Evolutionary conservation across 768 basidiomycete species (phyloP).

Genomic region (Phanerodontia chrysosporium): DNA sequence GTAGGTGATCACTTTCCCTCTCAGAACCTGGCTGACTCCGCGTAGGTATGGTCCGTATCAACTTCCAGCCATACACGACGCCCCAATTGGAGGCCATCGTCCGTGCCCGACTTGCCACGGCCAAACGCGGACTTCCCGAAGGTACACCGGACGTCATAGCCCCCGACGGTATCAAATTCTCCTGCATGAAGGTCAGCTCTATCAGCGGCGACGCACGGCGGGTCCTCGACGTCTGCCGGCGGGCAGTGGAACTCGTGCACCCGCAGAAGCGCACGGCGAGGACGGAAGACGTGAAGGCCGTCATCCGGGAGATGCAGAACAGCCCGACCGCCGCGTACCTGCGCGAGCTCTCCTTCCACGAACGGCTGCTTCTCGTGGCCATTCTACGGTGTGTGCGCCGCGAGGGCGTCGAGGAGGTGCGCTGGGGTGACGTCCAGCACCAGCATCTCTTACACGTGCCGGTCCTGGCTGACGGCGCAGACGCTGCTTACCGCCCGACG

Average conservation of each 20-base stretch:
- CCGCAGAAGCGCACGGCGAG: conserved; percentile 48
- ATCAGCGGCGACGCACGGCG: conserved; percentile 94
- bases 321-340: conserved; percentile 86
- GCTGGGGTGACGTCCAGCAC: conserved; percentile 75
- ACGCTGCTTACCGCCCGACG: conserved; percentile 55
- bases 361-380: conserved; percentile 82
- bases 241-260: conserved; percentile 66
- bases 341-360: conserved; percentile 79
- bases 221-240: conserved; percentile 80
- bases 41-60: conserved; percentile 83
- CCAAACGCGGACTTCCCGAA: conserved; percentile 45
- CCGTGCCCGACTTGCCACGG: conserved; percentile 64
- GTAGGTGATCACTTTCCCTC: conserved; percentile 38
- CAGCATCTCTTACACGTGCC: conserved; percentile 74
- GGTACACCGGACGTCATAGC: conserved; percentile 51
- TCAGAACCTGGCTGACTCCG: background rate
- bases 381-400: conserved; percentile 77
- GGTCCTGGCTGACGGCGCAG: conserved; percentile 54
- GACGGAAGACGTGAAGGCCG: conserved; percentile 69
- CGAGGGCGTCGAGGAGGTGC: conserved; percentile 84
- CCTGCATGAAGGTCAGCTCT: conserved; percentile 69
- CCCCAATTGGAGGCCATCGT: conserved; percentile 82
- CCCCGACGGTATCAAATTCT: conserved; percentile 76
- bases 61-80: conserved; percentile 85
- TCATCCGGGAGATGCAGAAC: conserved; percentile 84